phyloP scores from a whole-genome alignment of 371 early-diverging fungal species.

The Nosema bombycis region DNA sequence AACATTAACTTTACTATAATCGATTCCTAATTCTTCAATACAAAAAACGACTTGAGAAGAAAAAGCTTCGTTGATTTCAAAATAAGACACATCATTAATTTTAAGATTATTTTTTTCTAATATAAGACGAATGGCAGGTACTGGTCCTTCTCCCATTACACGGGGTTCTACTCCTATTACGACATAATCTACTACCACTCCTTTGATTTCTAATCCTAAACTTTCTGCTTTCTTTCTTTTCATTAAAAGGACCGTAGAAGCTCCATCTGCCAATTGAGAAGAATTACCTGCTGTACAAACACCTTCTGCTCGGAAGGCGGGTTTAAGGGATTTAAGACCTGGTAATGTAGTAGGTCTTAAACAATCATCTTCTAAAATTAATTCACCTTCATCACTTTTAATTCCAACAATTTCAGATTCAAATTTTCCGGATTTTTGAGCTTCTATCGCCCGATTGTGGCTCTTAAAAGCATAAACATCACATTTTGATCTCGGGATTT shows the following conservation, averaged over 20 bases:
- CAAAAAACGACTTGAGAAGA: conserved; percentile 88
- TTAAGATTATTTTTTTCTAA: conserved; percentile 74
- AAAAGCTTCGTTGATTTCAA: conserved; percentile 95
- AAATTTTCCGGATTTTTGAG: conserved; percentile 80
- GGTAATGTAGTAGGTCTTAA: conserved; percentile 77
- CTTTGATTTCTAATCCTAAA: conserved; percentile 75
- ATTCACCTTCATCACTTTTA: conserved; percentile 68
- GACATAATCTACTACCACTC: conserved; percentile 77
- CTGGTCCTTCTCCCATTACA: conserved; percentile 87
- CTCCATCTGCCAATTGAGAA: conserved; percentile 93
- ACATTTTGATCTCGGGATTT: conserved; percentile 73
- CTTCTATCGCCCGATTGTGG: conserved; percentile 73
- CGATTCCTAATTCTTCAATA: conserved; percentile 75
- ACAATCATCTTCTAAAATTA: conserved; percentile 76
- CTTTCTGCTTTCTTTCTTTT: conserved; percentile 79
- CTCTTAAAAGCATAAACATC: conserved; percentile 77
- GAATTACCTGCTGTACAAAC: conserved; percentile 88
- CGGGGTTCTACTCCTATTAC: conserved; percentile 83
- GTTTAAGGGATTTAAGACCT: conserved; percentile 74
- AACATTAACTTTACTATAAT: conserved; percentile 81
- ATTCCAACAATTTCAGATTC: conserved; percentile 83
- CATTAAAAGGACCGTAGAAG: conserved; percentile 86
- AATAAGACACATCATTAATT: conserved; percentile 72
- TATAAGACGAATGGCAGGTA: conserved; percentile 77
- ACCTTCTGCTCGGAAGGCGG: conserved; percentile 79